Evolutionary conservation across 2,329 filamentous ascomycete species (phyloP).

Genomic region (Talaromyces sp.): DNA sequence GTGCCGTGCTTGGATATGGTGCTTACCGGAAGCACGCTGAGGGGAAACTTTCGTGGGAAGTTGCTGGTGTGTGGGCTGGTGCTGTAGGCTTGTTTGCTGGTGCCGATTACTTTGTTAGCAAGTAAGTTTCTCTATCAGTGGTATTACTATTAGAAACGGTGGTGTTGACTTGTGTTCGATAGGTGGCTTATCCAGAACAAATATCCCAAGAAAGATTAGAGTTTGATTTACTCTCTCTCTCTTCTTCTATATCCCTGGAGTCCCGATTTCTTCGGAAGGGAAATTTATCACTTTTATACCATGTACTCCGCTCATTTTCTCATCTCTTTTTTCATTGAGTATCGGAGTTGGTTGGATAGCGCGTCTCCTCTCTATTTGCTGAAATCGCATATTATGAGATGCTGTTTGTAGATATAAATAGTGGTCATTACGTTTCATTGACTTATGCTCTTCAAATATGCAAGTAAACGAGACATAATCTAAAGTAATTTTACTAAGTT

Average conservation of each 20-base stretch:
- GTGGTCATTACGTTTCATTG: neutral
- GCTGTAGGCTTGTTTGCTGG: slow-evolving; percentile 44
- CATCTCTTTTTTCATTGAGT: slow-evolving; percentile 9
- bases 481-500: neutral
- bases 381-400: slow-evolving; percentile 6
- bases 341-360: slow-evolving; percentile 23
- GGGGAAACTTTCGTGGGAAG: slow-evolving; percentile 47
- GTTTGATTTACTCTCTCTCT: neutral
- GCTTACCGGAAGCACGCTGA: slow-evolving; percentile 47
- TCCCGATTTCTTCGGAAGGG: neutral
- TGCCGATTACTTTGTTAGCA: slow-evolving; percentile 50
- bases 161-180: neutral
- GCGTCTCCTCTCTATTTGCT: slow-evolving; percentile 25
- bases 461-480: neutral
- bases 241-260: neutral
- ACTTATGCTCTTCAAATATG: neutral
- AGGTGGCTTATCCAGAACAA: slow-evolving; percentile 53
- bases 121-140: slow-evolving; percentile 36
- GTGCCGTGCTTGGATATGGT: slow-evolving; percentile 45
- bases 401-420: slow-evolving; percentile 19
- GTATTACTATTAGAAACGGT: neutral
- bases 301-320: slow-evolving; percentile 14
- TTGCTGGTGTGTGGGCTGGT: slow-evolving; percentile 43
- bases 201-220: slow-evolving; percentile 42
- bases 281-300: neutral